A percentile compares a stretch with the other conserved stretches of the same genome.
These are phyloP conservation scores for Rhizoctonia solani DNA, from an alignment of 1,284 basidiomycete genomes.

Conservation along the genomic window DNA sequence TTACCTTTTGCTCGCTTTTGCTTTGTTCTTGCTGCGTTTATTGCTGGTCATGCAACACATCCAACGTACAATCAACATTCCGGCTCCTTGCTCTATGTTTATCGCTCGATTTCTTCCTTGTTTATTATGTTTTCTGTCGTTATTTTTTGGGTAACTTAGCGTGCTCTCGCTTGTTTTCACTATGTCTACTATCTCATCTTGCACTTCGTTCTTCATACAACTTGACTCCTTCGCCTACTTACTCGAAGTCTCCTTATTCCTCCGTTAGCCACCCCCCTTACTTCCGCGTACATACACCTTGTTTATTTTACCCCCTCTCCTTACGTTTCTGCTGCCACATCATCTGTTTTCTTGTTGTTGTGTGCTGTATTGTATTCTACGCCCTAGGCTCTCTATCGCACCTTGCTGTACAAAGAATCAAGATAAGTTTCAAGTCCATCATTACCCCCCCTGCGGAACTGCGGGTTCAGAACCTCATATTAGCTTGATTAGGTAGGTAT, in stretches of 20 bases:
- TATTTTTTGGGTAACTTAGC: constrained; percentile 22
- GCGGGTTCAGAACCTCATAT: constrained; percentile 2
- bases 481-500: constrained; percentile 7
- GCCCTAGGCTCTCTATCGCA: background rate
- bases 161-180: constrained; percentile 7
- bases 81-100: constrained; percentile 18
- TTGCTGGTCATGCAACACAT: constrained; percentile 13
- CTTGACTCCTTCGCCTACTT: background rate
- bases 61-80: background rate
- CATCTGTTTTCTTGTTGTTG: constrained; percentile 16
- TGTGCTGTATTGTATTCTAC: constrained; percentile 23
- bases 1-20: no score
- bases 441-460: no score
- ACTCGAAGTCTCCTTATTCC: background rate
- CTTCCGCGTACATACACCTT: background rate
- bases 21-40: background rate
- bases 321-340: background rate
- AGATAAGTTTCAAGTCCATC: background rate
- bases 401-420: constrained; percentile 34
- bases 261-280: constrained; percentile 5
- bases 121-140: constrained; percentile 20
- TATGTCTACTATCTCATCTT: constrained; percentile 2
- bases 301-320: no score
- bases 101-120: constrained; percentile 7
- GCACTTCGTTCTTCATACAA: constrained; percentile 37